phyloP scores from a whole-genome alignment of 202 grass and related monocot genomes.

The Zizania palustris region DNA sequence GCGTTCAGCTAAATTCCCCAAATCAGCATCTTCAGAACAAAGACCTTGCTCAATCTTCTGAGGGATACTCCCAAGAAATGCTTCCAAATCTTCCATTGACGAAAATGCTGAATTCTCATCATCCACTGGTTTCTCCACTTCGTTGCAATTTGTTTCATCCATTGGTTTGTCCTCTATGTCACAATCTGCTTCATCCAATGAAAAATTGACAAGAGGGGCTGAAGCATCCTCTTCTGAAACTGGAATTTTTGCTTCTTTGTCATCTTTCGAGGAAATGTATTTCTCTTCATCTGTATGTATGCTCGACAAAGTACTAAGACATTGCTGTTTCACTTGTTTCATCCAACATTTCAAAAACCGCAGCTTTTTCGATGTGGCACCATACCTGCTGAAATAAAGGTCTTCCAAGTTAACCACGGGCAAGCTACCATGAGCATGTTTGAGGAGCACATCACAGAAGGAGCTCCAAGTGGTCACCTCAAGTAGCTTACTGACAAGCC shows the following conservation, averaged over 20 bases:
- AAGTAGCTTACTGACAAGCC: constrained; percentile 50
- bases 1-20: constrained; percentile 72
- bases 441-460: constrained; percentile 60
- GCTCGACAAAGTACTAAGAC: constrained; percentile 36
- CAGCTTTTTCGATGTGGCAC: constrained; percentile 64
- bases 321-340: constrained; percentile 64
- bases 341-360: constrained; percentile 97
- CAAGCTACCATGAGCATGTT: constrained; percentile 46
- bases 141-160: constrained; percentile 43
- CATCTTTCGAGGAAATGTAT: constrained; percentile 48
- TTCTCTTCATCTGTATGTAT: constrained; percentile 41
- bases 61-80: constrained; percentile 65
- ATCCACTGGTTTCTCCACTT: constrained; percentile 38
- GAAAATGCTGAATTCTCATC: constrained; percentile 48
- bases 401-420: constrained; percentile 65
- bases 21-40: constrained; percentile 68
- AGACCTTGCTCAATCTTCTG: constrained; percentile 90
- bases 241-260: constrained; percentile 46
- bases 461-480: constrained; percentile 50
- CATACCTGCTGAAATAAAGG: constrained; percentile 69
- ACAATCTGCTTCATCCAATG: constrained; percentile 34
- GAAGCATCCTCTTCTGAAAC: constrained; percentile 52
- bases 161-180: constrained; percentile 38
- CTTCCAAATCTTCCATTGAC: constrained; percentile 65
- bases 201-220: constrained; percentile 34